Conservation (phyloP, 2,329 filamentous ascomycete species). For the Annulohypoxylon truncatum region DNA sequence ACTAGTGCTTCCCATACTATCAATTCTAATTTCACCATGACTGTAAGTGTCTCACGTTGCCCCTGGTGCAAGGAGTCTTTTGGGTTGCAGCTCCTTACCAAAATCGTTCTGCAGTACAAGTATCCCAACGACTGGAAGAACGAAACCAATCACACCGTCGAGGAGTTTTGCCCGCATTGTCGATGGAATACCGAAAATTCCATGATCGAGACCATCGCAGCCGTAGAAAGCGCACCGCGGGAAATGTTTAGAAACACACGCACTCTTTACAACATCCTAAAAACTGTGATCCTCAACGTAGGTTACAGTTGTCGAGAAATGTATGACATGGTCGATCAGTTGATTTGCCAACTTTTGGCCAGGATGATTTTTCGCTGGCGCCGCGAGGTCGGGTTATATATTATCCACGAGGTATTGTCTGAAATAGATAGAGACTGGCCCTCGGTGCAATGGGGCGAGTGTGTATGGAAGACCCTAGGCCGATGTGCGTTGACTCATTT, state of each 20-base stretch:
- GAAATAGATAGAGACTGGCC: too few species aligned
- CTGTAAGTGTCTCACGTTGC: too few species aligned
- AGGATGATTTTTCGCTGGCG: neutral
- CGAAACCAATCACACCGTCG: neutral
- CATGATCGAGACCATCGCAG: neutral
- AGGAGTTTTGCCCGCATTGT: neutral
- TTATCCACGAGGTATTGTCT: too few species aligned
- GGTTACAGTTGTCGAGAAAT: neutral
- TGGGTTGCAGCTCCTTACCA: too few species aligned
- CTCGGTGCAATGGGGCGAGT: too few species aligned
- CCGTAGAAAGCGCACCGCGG: neutral
- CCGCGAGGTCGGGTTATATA: too few species aligned
- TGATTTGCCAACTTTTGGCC: neutral
- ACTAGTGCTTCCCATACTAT: too few species aligned
- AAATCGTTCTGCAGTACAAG: too few species aligned
- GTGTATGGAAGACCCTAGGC: neutral
- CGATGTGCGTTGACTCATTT: too few species aligned
- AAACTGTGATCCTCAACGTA: neutral
- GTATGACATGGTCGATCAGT: too few species aligned
- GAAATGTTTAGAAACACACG: neutral
- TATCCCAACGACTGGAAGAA: neutral
- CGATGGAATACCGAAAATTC: neutral
- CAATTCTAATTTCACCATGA: too few species aligned
- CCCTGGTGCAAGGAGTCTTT: too few species aligned
- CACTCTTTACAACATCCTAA: neutral